These are phyloP conservation scores for Phaeoacremonium minimum DNA, from an alignment of 2,329 filamentous ascomycete species.

Conservation along the genomic window DNA sequence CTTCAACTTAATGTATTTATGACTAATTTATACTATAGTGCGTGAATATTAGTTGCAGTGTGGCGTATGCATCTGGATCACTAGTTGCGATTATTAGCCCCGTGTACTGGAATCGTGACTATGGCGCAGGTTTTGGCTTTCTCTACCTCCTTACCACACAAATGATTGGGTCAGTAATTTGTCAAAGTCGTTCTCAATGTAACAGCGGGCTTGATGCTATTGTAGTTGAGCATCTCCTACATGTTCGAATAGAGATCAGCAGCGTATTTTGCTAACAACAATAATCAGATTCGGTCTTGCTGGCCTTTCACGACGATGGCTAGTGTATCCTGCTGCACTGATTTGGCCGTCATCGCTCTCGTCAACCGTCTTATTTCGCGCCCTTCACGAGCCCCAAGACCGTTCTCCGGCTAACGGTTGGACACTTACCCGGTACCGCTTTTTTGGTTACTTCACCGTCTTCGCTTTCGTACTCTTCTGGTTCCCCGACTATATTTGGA, in stretches of 20 bases:
- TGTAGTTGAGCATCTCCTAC: no score
- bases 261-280: slow-evolving; percentile 21
- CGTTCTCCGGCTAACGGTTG: slow-evolving; percentile 25
- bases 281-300: slow-evolving; percentile 25
- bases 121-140: slow-evolving; percentile 23
- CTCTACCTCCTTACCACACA: slow-evolving; percentile 24
- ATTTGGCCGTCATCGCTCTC: slow-evolving; percentile 28
- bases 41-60: slow-evolving; percentile 22
- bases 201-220: no score
- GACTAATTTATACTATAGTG: slow-evolving; percentile 8
- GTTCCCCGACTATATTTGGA: slow-evolving; percentile 16
- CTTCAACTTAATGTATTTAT: not conserved
- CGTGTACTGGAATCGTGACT: slow-evolving; percentile 26
- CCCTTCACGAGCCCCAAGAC: slow-evolving; percentile 22
- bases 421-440: slow-evolving; percentile 26
- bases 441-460: slow-evolving; percentile 24
- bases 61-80: slow-evolving; percentile 16
- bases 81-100: slow-evolving; percentile 26
- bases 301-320: slow-evolving; percentile 24
- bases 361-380: slow-evolving; percentile 26
- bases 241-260: slow-evolving; percentile 18
- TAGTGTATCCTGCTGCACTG: slow-evolving; percentile 27
- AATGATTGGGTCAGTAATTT: slow-evolving; percentile 22
- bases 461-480: slow-evolving; percentile 19
- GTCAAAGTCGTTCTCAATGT: no score